Evolutionary conservation across 2,329 filamentous ascomycete genomes (phyloP).

Genomic region (Didymella lethalis): DNA sequence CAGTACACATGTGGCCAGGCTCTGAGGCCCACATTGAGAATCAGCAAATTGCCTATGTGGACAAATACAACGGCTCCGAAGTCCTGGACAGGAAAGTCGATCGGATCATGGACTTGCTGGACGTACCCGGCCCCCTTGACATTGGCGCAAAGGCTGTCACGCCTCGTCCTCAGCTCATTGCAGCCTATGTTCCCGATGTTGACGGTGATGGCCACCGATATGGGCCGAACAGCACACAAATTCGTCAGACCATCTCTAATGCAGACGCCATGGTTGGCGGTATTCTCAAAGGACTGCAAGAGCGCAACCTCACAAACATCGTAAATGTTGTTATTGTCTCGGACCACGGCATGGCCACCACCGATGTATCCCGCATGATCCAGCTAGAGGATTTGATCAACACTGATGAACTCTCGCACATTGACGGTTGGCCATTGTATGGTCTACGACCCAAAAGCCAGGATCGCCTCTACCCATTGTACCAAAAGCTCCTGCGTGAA

Average conservation of each 20-base stretch:
- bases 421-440: slow-evolving; percentile 92
- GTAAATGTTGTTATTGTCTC: slow-evolving; percentile 97
- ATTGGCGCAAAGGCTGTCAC: slow-evolving; percentile 56
- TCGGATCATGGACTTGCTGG: slow-evolving; percentile 81
- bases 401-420: slow-evolving; percentile 76
- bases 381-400: slow-evolving; percentile 92
- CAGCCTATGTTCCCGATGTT: slow-evolving; percentile 92
- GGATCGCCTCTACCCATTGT: slow-evolving; percentile 70
- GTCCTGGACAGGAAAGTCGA: slow-evolving; percentile 76
- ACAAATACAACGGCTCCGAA: slow-evolving; percentile 84
- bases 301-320: slow-evolving; percentile 83
- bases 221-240: slow-evolving; percentile 95
- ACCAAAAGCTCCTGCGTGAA: slow-evolving; percentile 65
- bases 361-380: slow-evolving; percentile 78
- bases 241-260: slow-evolving; percentile 75
- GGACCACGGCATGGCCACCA: slow-evolving; percentile 98
- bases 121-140: slow-evolving; percentile 77
- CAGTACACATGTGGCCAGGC: slow-evolving; percentile 98
- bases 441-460: slow-evolving; percentile 82
- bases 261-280: slow-evolving; percentile 83
- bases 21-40: slow-evolving; percentile 84
- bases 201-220: slow-evolving; percentile 86
- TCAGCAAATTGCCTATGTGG: slow-evolving; percentile 80
- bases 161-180: slow-evolving; percentile 86
- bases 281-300: slow-evolving; percentile 77